Evolutionary conservation across 208 protist genomes (phyloP).

Genomic region (Willaertia magna): DNA sequence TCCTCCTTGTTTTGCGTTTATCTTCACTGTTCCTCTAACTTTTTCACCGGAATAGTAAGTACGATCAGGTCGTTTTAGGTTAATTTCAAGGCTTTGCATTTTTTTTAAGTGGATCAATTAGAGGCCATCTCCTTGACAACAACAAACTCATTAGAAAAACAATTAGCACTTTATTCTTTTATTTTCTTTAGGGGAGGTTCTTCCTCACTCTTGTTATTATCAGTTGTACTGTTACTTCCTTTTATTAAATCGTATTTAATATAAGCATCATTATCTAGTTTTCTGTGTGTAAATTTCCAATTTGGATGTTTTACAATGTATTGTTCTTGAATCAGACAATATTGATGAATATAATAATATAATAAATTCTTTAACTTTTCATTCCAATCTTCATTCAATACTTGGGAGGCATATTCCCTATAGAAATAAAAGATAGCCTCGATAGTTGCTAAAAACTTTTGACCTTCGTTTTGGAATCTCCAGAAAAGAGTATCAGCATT

Average conservation of each 20-base stretch:
- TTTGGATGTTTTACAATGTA: slow-evolving; percentile 40
- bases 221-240: neutral
- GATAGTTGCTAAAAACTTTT: slow-evolving; percentile 72
- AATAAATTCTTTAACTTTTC: slow-evolving; percentile 61
- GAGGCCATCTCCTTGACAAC: no score
- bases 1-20: neutral
- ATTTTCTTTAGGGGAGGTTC: neutral
- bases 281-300: slow-evolving; percentile 1
- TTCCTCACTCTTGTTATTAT: no score
- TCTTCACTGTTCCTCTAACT: neutral
- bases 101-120: neutral
- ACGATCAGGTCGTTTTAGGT: neutral
- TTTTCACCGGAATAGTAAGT: neutral
- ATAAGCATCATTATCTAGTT: neutral
- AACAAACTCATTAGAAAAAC: no score
- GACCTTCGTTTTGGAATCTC: slow-evolving; percentile 70
- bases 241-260: neutral
- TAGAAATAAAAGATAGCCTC: slow-evolving; percentile 87
- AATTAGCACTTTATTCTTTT: neutral
- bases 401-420: slow-evolving; percentile 57
- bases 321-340: slow-evolving; percentile 71
- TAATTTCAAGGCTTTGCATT: neutral
- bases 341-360: slow-evolving; percentile 83
- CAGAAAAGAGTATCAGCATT: slow-evolving; percentile 76
- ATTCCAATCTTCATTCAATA: neutral